phyloP scores from a whole-genome alignment of 176 grass and related monocot species.

The Avena insularis region DNA sequence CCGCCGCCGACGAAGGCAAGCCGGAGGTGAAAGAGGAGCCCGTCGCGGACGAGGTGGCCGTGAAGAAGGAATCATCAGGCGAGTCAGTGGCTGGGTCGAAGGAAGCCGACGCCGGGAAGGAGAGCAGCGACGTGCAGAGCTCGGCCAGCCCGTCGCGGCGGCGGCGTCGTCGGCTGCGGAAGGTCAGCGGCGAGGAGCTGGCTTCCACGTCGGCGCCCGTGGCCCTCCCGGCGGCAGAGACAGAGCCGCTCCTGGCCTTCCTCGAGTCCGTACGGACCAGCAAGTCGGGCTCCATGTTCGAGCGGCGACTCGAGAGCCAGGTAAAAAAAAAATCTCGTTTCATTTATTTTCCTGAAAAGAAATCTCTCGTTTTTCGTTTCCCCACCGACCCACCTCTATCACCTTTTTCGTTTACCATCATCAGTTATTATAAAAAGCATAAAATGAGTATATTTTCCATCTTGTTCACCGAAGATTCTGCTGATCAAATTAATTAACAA shows the following conservation, averaged over 20 bases:
- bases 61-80: constrained; percentile 52
- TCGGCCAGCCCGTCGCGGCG: constrained; percentile 65
- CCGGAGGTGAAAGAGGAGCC: not conserved
- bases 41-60: not conserved
- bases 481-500: not conserved
- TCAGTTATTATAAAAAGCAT: not conserved
- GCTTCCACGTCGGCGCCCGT: constrained; percentile 30
- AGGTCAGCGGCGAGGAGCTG: constrained; percentile 34
- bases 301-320: constrained; percentile 86
- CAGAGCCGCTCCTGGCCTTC: constrained; percentile 60
- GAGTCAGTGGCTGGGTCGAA: constrained; percentile 84
- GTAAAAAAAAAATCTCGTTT: constrained; percentile 41
- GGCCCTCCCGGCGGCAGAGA: constrained; percentile 45
- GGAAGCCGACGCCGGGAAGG: constrained; percentile 52
- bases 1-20: not conserved
- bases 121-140: constrained; percentile 93
- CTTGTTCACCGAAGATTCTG: not conserved
- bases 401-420: not conserved
- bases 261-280: constrained; percentile 67
- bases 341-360: not conserved
- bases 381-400: not conserved
- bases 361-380: not conserved
- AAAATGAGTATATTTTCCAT: no score
- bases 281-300: constrained; percentile 71
- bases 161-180: constrained; percentile 39